Conservation (phyloP, 2,329 filamentous ascomycete genomes). For the Epichloe baconii region DNA sequence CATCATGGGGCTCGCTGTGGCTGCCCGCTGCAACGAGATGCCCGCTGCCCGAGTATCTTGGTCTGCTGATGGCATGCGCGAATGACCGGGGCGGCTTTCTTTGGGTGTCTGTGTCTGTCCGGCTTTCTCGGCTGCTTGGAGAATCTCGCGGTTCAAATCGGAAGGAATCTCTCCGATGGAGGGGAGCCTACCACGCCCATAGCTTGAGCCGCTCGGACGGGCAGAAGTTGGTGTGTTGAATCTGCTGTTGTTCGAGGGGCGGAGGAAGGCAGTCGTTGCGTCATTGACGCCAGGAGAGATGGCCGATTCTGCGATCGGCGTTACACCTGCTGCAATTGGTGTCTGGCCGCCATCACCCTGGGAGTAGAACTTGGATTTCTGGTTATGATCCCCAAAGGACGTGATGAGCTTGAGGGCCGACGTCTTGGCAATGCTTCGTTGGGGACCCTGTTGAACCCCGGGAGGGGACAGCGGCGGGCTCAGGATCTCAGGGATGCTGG, state of each 20-base stretch:
- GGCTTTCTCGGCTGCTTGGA: slow-evolving; percentile 15
- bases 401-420: slow-evolving; percentile 86
- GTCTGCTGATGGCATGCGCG: slow-evolving; percentile 25
- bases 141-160: slow-evolving; percentile 18
- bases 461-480: slow-evolving; percentile 67
- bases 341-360: slow-evolving; percentile 48
- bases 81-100: slow-evolving; percentile 18
- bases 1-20: slow-evolving; percentile 56
- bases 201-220: slow-evolving; percentile 42
- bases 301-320: slow-evolving; percentile 74
- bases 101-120: slow-evolving; percentile 15
- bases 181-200: slow-evolving; percentile 52
- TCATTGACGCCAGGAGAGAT: slow-evolving; percentile 49
- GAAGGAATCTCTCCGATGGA: slow-evolving; percentile 55
- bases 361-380: slow-evolving; percentile 52
- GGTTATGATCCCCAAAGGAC: slow-evolving; percentile 55
- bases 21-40: slow-evolving; percentile 45
- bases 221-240: slow-evolving; percentile 59
- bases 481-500: slow-evolving; percentile 47
- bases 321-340: slow-evolving; percentile 70
- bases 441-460: slow-evolving; percentile 43
- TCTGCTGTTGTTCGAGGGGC: slow-evolving; percentile 53
- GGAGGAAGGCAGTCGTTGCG: slow-evolving; percentile 52
- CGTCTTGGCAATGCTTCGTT: slow-evolving; percentile 59
- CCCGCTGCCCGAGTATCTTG: slow-evolving; percentile 30